A percentile compares a stretch with the other conserved stretches of the same genome.
Evolutionary conservation across 805 yeast species (phyloP).

Genomic region (Suhomyces sp.): DNA sequence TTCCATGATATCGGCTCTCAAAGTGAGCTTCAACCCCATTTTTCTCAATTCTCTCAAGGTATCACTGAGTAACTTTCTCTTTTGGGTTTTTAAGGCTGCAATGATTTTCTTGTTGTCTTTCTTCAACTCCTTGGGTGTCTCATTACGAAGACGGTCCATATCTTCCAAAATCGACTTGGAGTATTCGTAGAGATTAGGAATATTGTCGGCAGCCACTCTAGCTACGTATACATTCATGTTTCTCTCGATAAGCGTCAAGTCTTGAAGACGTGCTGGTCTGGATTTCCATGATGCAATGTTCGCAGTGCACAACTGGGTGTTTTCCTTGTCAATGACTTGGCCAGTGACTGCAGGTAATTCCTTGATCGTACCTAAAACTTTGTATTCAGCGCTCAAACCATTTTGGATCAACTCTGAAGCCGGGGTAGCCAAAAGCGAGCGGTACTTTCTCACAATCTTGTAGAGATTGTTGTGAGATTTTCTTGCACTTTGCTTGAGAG

Average conservation of each 20-base stretch:
- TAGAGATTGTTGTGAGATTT: slow-evolving; percentile 81
- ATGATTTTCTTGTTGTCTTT: slow-evolving; percentile 71
- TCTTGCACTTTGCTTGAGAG: slow-evolving; percentile 90
- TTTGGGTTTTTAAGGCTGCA: slow-evolving; percentile 76
- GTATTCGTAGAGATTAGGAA: slow-evolving; percentile 52
- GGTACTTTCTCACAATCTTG: slow-evolving; percentile 79
- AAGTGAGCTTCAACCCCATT: slow-evolving; percentile 70
- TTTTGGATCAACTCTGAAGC: slow-evolving; percentile 56
- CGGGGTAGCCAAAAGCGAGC: slow-evolving; percentile 54
- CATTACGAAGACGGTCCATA: slow-evolving; percentile 62
- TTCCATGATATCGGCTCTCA: slow-evolving; percentile 63
- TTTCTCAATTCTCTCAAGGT: slow-evolving; percentile 69
- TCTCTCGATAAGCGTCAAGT: slow-evolving; percentile 46
- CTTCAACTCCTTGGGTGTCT: slow-evolving; percentile 69
- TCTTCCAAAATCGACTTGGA: slow-evolving; percentile 54
- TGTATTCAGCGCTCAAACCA: slow-evolving; percentile 41
- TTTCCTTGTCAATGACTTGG: slow-evolving; percentile 6
- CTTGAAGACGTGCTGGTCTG: slow-evolving; percentile 56
- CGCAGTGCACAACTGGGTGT: slow-evolving; percentile 21
- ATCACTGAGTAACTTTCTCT: slow-evolving; percentile 72
- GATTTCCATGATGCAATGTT: slow-evolving; percentile 47
- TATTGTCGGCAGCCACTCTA: slow-evolving; percentile 27
- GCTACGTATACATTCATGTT: slow-evolving; percentile 53
- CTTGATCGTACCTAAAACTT: neutral
- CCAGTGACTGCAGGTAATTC: slow-evolving; percentile 12